Evolutionary conservation across 163 green algal genomes (phyloP).

Genomic region (Scenedesmus sp.): DNA sequence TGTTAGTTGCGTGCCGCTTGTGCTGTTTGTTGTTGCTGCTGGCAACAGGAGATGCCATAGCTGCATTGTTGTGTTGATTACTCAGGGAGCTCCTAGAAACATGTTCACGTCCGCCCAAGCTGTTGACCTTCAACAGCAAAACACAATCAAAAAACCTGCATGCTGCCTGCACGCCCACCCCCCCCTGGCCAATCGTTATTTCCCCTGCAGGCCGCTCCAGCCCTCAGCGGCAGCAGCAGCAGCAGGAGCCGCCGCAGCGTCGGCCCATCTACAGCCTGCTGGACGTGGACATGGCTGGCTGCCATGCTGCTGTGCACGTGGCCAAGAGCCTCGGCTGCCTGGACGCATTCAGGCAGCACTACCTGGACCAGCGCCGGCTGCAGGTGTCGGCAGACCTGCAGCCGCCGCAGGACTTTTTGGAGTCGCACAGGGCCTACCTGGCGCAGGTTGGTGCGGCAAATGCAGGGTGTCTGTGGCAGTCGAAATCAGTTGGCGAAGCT

Average conservation of each 20-base stretch:
- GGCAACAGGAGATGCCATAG: no score
- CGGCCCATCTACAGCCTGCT: slow-evolving; percentile 12
- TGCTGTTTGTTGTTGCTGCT: background rate
- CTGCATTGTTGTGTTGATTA: no score
- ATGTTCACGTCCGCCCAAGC: background rate
- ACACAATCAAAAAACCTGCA: background rate
- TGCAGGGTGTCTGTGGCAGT: no score
- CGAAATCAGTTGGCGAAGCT: no score
- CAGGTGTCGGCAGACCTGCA: slow-evolving; percentile 54
- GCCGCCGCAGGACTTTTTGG: slow-evolving; percentile 47
- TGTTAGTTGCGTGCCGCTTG: background rate
- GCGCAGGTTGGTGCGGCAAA: slow-evolving; percentile 30
- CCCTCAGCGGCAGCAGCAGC: background rate
- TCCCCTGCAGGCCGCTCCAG: background rate
- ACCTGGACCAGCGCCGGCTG: slow-evolving; percentile 55
- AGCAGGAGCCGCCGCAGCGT: background rate
- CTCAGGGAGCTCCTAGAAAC: no score
- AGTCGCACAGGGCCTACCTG: slow-evolving; percentile 50
- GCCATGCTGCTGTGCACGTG: slow-evolving; percentile 33
- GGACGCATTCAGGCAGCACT: slow-evolving; percentile 48
- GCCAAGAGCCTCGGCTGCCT: slow-evolving; percentile 20
- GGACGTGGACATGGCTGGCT: slow-evolving; percentile 36
- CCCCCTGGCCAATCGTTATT: background rate
- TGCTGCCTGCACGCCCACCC: background rate
- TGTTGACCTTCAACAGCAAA: background rate